Evolutionary conservation across 2,329 filamentous ascomycete species (phyloP), one percentile per base, ranked within the genome.

Genomic region (Ophioceras dolichostomum): DNA sequence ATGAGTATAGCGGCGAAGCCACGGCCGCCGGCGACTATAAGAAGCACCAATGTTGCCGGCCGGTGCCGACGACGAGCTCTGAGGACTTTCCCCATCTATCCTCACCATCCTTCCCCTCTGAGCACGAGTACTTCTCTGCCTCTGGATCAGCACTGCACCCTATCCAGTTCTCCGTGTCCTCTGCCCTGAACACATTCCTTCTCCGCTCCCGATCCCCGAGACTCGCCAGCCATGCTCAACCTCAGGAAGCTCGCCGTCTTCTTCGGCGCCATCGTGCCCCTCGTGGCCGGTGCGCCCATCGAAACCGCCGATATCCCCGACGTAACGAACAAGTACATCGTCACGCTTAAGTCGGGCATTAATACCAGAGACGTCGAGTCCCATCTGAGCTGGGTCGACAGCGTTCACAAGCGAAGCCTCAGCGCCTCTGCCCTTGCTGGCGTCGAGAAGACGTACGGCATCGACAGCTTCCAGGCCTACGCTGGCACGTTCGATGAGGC

Each of bases 371-470:
- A 56, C 31, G 42, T 59, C 36, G 51, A 58, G 41, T 48, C 50
- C 18, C 58, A 64, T 44, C 19, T 59, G 16, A 49, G 39, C 45
- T 57, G 50, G 51, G 55, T 54, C 39, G 48, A 43, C 33, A 53
- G 54, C 32, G 46, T 64, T 7, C 55, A 62, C 39, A 47, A 47
- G 39, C 55, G 52, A 32, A 60, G 57, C 48, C 40, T 63, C 39
- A 49, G 56, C 42, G 53, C 58, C 43, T 14, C 21, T 9, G 47
- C 51, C 45, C 53, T 48, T 19, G 43, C 34, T 35, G 58, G 57
- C 37, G 47, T 68, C 9, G 58, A 64, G 45, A 58, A 59, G 44
- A 57, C 54, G 12, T 55, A 49, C 47, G 44, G 46, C 32, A 36
- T 37, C 27, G 39, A 34, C 30, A 45, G 41, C 34, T 55, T 56